A percentile compares a stretch with the other conserved stretches of the same genome.
Evolutionary conservation across 2,329 filamentous ascomycete genomes (phyloP).

Genomic region (Claviceps monticola): DNA sequence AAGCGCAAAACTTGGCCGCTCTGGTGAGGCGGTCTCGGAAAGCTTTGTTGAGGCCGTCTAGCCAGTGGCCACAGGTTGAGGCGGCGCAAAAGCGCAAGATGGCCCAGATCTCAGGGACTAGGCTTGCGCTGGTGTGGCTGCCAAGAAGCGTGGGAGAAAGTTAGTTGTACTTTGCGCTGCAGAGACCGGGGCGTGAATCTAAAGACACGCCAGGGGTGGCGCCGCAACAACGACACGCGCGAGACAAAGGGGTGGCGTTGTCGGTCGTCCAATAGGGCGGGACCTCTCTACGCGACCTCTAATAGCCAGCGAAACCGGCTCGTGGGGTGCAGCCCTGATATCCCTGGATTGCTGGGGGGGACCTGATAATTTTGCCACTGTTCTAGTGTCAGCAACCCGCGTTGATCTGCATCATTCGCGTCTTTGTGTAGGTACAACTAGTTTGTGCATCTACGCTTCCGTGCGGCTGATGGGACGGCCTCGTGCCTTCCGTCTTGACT

Average conservation of each 20-base stretch:
- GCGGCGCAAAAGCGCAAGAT: neutral
- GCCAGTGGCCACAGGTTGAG: neutral
- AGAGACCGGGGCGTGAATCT: neutral
- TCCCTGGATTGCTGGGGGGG: neutral
- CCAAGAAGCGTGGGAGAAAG: neutral
- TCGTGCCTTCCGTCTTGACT: too few relatives aligned
- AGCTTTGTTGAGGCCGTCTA: neutral
- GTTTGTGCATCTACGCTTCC: neutral
- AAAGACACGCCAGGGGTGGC: neutral
- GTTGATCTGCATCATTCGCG: neutral
- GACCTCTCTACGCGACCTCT: neutral
- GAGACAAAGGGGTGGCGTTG: neutral
- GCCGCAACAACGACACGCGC: neutral
- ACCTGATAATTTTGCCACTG: neutral
- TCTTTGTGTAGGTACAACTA: neutral
- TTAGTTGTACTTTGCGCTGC: neutral
- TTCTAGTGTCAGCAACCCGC: neutral
- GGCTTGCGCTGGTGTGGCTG: neutral
- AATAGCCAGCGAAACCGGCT: conserved; percentile 11
- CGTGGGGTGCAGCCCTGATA: conserved; percentile 6
- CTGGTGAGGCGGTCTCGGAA: neutral
- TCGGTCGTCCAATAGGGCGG: conserved; percentile 2
- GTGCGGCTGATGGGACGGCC: too few relatives aligned
- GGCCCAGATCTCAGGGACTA: neutral
- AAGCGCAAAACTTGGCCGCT: neutral